Evolutionary conservation across 371 early-diverging fungal genomes (phyloP).

Genomic region (Mucor circinelloides): DNA sequence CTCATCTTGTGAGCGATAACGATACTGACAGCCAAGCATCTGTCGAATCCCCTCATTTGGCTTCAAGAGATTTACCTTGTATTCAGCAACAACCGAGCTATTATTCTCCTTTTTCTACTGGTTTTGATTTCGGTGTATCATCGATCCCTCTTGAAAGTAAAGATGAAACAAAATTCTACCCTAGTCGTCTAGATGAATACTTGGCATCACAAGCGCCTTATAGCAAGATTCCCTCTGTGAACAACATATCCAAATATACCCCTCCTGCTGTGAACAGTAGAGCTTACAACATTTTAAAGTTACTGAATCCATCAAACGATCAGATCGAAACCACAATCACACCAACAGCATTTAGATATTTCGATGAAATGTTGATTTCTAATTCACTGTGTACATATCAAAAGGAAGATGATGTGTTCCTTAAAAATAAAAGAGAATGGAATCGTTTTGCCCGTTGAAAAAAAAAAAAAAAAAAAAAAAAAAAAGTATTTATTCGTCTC

Average conservation of each 20-base stretch:
- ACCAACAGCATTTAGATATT: conserved; percentile 13
- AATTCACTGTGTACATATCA: conserved; percentile 7
- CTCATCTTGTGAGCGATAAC: conserved; percentile 4
- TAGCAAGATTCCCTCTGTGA: not conserved
- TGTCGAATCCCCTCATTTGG: conserved; percentile 5
- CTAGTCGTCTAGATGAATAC: not conserved
- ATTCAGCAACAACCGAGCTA: conserved; percentile 2
- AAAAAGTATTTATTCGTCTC: conserved; percentile 3
- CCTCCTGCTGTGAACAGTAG: not conserved
- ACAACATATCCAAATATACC: not conserved
- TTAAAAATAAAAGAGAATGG: conserved; percentile 15
- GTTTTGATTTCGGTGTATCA: conserved; percentile 20
- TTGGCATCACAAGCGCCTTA: not conserved
- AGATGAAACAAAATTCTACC: not conserved
- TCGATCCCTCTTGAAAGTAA: not conserved
- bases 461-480: not conserved
- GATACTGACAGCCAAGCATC: conserved; percentile 18
- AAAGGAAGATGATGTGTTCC: not conserved
- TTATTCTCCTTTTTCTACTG: conserved; percentile 27
- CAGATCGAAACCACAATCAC: conserved; percentile 21
- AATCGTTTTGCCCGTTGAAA: not conserved
- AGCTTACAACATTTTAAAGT: conserved; percentile 10
- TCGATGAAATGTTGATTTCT: conserved; percentile 23
- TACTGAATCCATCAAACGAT: conserved; percentile 18
- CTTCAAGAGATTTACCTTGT: not conserved